Conservation (phyloP, 192 early-diverging fungal species). For the Umbelopsis ramanniana region DNA sequence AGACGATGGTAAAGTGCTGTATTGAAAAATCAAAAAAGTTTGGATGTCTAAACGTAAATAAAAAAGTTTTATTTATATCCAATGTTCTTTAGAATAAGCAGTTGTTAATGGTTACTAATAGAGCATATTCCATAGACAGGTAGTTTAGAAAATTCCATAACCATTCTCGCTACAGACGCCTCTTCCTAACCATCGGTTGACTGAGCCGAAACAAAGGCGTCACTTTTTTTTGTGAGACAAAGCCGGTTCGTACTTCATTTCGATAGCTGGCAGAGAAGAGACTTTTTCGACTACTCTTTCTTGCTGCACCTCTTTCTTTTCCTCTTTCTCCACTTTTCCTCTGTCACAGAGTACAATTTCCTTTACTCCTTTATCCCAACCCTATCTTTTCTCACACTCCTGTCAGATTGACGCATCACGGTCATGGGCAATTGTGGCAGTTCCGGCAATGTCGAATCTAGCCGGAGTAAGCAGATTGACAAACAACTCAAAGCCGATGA, state of each 20-base stretch:
- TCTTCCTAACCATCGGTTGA: background rate
- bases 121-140: background rate
- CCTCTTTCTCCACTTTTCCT: background rate
- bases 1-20: too few relatives aligned
- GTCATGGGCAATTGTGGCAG: slow-evolving; percentile 30
- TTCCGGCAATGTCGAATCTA: slow-evolving; percentile 2
- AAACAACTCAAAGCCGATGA: slow-evolving; percentile 40
- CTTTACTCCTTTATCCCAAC: background rate
- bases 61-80: too few relatives aligned
- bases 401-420: background rate
- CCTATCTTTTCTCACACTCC: background rate
- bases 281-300: background rate
- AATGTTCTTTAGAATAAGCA: too few relatives aligned
- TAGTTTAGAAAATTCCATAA: background rate
- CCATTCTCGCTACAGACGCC: background rate
- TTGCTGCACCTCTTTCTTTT: background rate
- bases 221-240: slow-evolving; percentile 14
- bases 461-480: slow-evolving; percentile 29
- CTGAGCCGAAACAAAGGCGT: slow-evolving; percentile 9
- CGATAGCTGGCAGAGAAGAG: background rate
- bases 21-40: too few relatives aligned
- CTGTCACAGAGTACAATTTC: background rate
- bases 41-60: background rate
- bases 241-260: background rate
- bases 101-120: background rate